Base-by-base conservation (phyloP, 1,284 basidiomycete genomes). In the Ganoderma leucocontextum region DNA sequence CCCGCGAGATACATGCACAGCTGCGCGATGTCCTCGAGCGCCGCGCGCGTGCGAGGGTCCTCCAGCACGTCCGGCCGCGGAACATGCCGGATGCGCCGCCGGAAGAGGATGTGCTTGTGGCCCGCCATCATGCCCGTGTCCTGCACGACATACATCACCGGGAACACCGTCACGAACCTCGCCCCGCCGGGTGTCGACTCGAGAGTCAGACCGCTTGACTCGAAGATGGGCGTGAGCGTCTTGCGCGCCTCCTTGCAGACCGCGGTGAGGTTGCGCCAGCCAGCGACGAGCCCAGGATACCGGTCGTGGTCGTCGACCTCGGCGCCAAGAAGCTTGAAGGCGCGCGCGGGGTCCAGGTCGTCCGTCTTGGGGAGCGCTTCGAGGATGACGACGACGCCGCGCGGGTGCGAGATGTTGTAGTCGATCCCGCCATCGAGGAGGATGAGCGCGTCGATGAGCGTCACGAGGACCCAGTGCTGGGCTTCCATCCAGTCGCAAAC, bases 391-490 rank as follows among this genome's bases (percentile, higher is more conserved):
- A 68, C 33, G 63, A 62, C 29, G 15, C 57, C 49, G 38, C 49
- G 55, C 0, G 38, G 10, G 6, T 38, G n/a, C 3, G 36, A 35
- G 57, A 60, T 55, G 49, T 59, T 58, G 57, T 41, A 35, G 33
- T 57, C 64, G 44, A 62, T 35, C 17, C 68, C 68, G 47, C 64
- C 64, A 22, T 61, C 15, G n/a, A 63, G 60, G 29, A 35, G 42
- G 29, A 47, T 44, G 42, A 47, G 41, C 15, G 60, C 60, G 41
- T 62, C 44, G 7, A 22, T 33, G 44, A 62, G 41, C 9, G 42
- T 62, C 44, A 42, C 13, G 42, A 44, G 42, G 0, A 41, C 25
- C 60, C 60, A 62, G 19, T 44, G n/a, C 38, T 60, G 60, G n/a
- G 39, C 60, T 10, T 60, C 60, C n/a, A 41, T 35, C 60, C 60